A percentile compares a stretch with the other conserved stretches of the same genome.
phyloP scores from a whole-genome alignment of 768 basidiomycete species.

The Pisolithus marmoratus region DNA sequence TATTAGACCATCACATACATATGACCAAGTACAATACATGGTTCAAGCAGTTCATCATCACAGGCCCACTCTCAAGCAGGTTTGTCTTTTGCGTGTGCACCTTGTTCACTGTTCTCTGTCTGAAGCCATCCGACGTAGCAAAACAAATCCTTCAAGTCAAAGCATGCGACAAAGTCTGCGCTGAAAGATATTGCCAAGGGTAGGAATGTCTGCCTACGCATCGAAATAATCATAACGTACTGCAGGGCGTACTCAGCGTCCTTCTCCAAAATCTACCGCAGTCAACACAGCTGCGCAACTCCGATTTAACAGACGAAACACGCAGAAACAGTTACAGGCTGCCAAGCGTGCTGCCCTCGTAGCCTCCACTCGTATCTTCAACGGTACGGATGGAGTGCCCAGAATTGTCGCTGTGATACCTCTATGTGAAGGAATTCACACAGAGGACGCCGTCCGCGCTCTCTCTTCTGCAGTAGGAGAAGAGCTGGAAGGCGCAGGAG shows the following conservation, averaged over 20 bases:
- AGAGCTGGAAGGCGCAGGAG: conserved; percentile 15
- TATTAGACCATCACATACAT: too few relatives aligned
- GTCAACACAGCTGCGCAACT: conserved; percentile 57
- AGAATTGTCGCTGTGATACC: conserved; percentile 87
- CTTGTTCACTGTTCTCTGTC: background rate
- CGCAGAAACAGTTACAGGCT: conserved; percentile 76
- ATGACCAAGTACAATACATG: conserved; percentile 22
- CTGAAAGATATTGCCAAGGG: conserved; percentile 86
- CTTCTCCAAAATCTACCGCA: conserved; percentile 46
- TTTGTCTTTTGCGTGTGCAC: conserved; percentile 21
- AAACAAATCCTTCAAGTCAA: conserved; percentile 93
- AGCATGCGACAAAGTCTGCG: conserved; percentile 80
- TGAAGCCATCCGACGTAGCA: conserved; percentile 37
- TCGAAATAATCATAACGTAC: background rate
- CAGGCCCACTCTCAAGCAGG: conserved; percentile 87
- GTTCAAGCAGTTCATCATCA: conserved; percentile 45
- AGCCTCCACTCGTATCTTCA: conserved; percentile 73
- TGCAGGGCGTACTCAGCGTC: conserved; percentile 53
- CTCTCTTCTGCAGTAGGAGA: conserved; percentile 59
- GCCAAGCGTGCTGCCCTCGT: conserved; percentile 65
- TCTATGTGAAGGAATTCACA: conserved; percentile 60
- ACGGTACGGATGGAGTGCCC: conserved; percentile 70
- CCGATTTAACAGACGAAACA: conserved; percentile 74
- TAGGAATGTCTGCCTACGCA: conserved; percentile 17
- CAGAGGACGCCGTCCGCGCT: conserved; percentile 45